Evolutionary conservation across 2,329 filamentous ascomycete genomes (phyloP), one percentile per base, ranked within the genome.

Genomic region (Bipolaris gigantea): DNA sequence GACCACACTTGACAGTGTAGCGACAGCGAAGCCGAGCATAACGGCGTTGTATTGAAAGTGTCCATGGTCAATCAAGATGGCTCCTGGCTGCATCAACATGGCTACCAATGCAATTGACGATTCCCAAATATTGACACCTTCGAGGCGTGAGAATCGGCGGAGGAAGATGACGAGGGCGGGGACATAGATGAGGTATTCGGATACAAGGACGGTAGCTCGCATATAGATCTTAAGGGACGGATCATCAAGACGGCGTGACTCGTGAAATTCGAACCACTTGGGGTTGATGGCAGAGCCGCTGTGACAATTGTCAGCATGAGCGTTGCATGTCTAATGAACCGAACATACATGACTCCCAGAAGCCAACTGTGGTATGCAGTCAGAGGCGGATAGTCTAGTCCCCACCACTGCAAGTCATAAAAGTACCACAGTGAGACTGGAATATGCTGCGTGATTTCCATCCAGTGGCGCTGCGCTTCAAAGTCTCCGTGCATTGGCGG

Each of bases 31-130:
- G 2, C 95, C 94, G 15, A 99, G 85, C 94, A 99, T 99, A 46
- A 99, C 92, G 0, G 92, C 96, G 73, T 99, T 99, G 76, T 97
- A 99, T 76, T 99, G 94, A 73, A 99, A 99, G 66, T 89, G 94
- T 6, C 93, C 89, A 70, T 99, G 93, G 71, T 99, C 94, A 64
- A 99, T 89, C 25, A 99, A 84, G 34, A 97, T 92, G 0, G 87
- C 90, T 3, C 86, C 86, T 1, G 94, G 94, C 71, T 97, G 94
- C 85, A 99, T 89, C 25, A 99, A 80, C 56, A 99, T 88, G 1
- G 92, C 94, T 11, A 90, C 88, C 23, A 99, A 83, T 0, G 94
- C 92, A 59, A 97, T 86, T 8, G 89, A 89, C 48, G 87, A 83
- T 43, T 90, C 89, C 90, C 92, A 97, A 35, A 84, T 83, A 58